Evolutionary conservation across 1,284 basidiomycete genomes (phyloP), one percentile per base, ranked within the genome.

Genomic region (Cutaneotrichosporon sp.): DNA sequence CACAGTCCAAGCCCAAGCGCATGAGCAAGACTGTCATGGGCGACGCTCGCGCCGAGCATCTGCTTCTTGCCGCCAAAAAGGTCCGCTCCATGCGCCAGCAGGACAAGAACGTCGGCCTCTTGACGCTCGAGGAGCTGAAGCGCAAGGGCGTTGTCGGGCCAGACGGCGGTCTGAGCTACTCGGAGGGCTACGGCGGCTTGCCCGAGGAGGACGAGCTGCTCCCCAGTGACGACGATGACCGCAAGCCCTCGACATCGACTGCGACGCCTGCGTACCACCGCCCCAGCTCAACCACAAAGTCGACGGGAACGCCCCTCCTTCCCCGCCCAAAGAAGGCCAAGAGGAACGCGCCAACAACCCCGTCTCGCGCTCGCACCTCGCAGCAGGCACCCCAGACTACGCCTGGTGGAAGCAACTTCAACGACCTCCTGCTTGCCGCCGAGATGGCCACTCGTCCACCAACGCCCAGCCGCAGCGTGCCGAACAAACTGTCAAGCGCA

Each of bases 31-130:
- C 33, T 31, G 75, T 73, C 2, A 70, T 80, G 67, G 78, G 78
- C 5, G 78, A 80, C 61, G 78, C 78, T 5, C 66, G 77, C 5
- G 66, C 78, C 0, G 78, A 80, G 53, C 78, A 79, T 43, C 67
- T 80, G 1, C 66, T 80, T 2, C 70, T 80, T 5, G 78, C 78
- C 7, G 76, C 78, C 1, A 69, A 67, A 51, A 74, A 71, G 56
- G 71, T 80, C n/a, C 68, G 78, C 14, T 62, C 69, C 3, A 70
- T 75, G 67, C 69, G 75, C 7, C 54, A 59, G 27, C 11, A 45
- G 8, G 69, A 76, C 56, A 62, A 66, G 20, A 36, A 49, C 18
- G 59, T 76, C 4, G 77, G 77, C 8, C 67, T 66, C 24, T 25
- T 79, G 47, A 74, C 75, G 0, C 62, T 79, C 10, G 72, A 67